Percentiles rank a stretch among this genome's conserved stretches.
phyloP scores from a whole-genome alignment of 2,329 filamentous ascomycete species.

The Fusarium musae region DNA sequence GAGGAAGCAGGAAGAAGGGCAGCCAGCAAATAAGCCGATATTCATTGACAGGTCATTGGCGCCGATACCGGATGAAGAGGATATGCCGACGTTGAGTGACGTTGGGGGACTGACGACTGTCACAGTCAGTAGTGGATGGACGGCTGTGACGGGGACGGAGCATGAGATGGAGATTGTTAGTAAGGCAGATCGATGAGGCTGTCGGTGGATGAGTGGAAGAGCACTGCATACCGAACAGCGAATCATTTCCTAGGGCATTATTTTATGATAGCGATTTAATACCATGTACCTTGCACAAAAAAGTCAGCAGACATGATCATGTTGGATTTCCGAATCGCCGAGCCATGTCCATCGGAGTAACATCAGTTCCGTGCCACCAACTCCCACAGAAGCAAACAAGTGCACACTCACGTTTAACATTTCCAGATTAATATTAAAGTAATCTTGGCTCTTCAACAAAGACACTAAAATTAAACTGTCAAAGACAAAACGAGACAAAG shows the following conservation, averaged over 20 bases:
- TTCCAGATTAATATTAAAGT: neutral
- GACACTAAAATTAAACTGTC: constrained; percentile 23
- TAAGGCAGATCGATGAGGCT: neutral
- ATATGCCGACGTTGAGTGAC: neutral
- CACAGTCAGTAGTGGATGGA: neutral
- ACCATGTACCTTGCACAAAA: neutral
- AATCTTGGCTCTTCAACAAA: neutral
- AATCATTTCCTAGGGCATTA: neutral
- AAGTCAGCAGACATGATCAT: neutral
- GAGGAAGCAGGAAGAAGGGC: neutral
- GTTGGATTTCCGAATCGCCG: neutral
- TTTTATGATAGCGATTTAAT: neutral
- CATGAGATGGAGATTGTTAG: neutral
- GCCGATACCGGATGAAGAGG: neutral
- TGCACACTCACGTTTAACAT: too few species aligned
- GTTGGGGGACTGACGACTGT: neutral
- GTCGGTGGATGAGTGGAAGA: neutral
- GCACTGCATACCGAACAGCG: neutral
- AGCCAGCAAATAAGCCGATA: accelerated
- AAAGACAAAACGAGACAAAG: constrained; percentile 17
- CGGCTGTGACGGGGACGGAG: neutral
- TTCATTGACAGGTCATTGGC: neutral
- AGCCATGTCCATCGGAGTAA: neutral
- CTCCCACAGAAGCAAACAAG: neutral
- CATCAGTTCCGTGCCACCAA: neutral